These are phyloP conservation scores for Colletotrichum sidae DNA, from an alignment of 2,329 filamentous ascomycete genomes.

Conservation along the genomic window DNA sequence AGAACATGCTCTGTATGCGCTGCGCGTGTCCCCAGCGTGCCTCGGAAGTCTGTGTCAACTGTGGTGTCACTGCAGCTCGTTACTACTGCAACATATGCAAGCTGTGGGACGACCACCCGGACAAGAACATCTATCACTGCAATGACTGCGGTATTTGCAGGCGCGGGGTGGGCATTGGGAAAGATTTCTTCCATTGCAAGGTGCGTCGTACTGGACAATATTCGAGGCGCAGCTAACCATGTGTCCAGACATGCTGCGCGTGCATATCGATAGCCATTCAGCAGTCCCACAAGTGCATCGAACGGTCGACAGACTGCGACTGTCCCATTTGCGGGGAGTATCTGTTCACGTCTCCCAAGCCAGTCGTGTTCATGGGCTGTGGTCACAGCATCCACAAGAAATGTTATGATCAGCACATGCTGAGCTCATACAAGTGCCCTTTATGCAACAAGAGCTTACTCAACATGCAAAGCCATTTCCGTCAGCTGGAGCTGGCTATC, in stretches of 20 bases:
- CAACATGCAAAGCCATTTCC: slow-evolving; percentile 97
- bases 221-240: slow-evolving; percentile 4
- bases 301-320: slow-evolving; percentile 92
- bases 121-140: slow-evolving; percentile 96
- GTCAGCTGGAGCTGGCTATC: slow-evolving; percentile 89
- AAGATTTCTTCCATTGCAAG: slow-evolving; percentile 99
- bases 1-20: slow-evolving; percentile 97
- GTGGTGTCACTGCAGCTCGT: slow-evolving; percentile 81
- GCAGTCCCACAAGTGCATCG: slow-evolving; percentile 90
- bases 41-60: slow-evolving; percentile 80
- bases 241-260: slow-evolving; percentile 81
- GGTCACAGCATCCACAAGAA: slow-evolving; percentile 94
- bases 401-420: slow-evolving; percentile 90
- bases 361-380: slow-evolving; percentile 94
- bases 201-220: slow-evolving; percentile 58
- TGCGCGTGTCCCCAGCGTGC: slow-evolving; percentile 88
- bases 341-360: slow-evolving; percentile 90
- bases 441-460: slow-evolving; percentile 97
- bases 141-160: slow-evolving; percentile 95
- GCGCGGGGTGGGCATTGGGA: slow-evolving; percentile 89
- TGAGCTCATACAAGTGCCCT: slow-evolving; percentile 92
- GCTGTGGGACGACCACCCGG: slow-evolving; percentile 93
- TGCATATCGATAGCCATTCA: slow-evolving; percentile 92
- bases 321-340: slow-evolving; percentile 98
- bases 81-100: slow-evolving; percentile 97